Evolutionary conservation across 2,329 filamentous ascomycete species (phyloP).

Genomic region (Paraphaeosphaeria minitans): DNA sequence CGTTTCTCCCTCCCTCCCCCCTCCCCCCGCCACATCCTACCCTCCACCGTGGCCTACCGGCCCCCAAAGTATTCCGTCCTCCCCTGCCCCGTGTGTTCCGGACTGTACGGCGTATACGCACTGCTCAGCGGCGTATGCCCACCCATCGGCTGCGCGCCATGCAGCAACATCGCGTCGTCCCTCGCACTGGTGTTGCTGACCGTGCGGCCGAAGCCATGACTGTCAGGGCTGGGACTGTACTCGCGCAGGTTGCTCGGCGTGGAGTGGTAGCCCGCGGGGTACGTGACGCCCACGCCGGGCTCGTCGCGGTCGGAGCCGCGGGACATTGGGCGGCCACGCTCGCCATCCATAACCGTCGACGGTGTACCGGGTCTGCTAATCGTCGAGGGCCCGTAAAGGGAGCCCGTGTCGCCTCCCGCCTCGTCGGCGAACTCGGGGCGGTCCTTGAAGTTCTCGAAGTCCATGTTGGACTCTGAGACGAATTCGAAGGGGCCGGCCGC

Average conservation of each 20-base stretch:
- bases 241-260: constrained; percentile 51
- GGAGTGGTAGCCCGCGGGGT: constrained; percentile 55
- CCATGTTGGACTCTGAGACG: constrained; percentile 82
- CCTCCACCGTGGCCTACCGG: background rate
- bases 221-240: constrained; percentile 47
- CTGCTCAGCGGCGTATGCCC: constrained; percentile 17
- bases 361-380: constrained; percentile 67
- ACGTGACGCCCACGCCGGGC: constrained; percentile 49
- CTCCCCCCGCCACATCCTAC: too few species aligned
- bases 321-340: constrained; percentile 29
- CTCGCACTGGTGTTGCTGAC: constrained; percentile 31
- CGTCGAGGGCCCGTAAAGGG: constrained; percentile 60
- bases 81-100: constrained; percentile 22
- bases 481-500: constrained; percentile 74
- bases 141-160: constrained; percentile 44
- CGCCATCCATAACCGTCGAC: constrained; percentile 40
- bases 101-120: constrained; percentile 38
- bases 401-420: constrained; percentile 71
- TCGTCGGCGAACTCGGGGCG: constrained; percentile 85
- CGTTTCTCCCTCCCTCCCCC: background rate
- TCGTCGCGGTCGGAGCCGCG: constrained; percentile 37
- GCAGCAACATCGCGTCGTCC: constrained; percentile 34
- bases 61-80: constrained; percentile 29
- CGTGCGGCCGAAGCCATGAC: constrained; percentile 22
- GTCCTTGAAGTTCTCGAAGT: constrained; percentile 92